Conservation (phyloP, 2,329 filamentous ascomycete genomes). For the Fusarium sp. region DNA sequence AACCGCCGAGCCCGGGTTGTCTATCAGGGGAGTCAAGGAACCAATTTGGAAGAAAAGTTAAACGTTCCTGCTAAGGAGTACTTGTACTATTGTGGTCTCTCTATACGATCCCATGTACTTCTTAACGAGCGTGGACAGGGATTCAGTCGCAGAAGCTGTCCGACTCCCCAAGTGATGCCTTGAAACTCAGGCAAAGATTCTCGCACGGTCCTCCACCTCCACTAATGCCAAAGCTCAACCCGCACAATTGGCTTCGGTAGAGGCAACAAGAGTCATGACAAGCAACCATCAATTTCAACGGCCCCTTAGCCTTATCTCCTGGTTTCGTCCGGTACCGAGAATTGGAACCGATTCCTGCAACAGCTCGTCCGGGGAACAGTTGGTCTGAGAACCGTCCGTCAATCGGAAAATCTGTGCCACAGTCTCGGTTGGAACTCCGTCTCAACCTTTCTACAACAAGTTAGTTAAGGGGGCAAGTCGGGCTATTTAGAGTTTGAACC, state of each 20-base stretch:
- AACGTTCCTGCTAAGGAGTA: background rate
- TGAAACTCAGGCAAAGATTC: background rate
- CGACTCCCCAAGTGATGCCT: background rate
- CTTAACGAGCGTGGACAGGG: background rate
- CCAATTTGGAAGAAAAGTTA: background rate
- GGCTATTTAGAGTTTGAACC: background rate
- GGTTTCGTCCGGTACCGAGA: background rate
- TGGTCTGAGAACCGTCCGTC: background rate
- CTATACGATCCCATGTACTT: accelerated
- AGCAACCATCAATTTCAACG: background rate
- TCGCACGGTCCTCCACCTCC: background rate
- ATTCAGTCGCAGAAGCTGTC: background rate
- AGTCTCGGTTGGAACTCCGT: background rate
- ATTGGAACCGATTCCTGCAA: background rate
- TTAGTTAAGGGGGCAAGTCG: background rate
- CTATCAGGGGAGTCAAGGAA: background rate
- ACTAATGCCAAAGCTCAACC: background rate
- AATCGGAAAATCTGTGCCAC: background rate
- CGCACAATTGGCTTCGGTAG: background rate
- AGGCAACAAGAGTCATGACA: background rate
- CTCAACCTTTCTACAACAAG: background rate
- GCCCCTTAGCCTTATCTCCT: background rate
- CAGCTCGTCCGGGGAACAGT: background rate
- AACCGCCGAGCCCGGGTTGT: background rate
- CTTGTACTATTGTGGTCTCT: accelerated